A percentile compares a stretch with the other conserved stretches of the same genome.
Conservation (phyloP, 140 eudicot genomes). For the Artemisia princeps region DNA sequence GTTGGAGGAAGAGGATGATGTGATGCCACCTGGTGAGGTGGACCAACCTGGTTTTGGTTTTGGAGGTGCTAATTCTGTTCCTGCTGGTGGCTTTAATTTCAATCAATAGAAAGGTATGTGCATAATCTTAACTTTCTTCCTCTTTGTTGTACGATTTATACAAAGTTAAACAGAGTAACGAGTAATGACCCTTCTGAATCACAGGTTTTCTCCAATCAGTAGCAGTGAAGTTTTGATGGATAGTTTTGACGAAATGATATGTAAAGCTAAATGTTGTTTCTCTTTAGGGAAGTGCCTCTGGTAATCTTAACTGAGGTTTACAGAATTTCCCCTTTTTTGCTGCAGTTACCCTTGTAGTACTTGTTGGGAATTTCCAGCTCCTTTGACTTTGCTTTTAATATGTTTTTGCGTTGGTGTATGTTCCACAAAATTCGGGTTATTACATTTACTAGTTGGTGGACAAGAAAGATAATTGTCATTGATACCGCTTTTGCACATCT, state of each 20-base stretch:
- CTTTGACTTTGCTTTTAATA: background rate
- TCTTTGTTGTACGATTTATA: background rate
- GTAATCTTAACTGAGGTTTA: constrained; percentile 20
- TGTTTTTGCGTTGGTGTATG: background rate
- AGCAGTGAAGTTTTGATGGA: constrained; percentile 22
- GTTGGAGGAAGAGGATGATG: constrained; percentile 62
- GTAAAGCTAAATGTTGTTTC: constrained; percentile 25
- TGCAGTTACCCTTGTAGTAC: constrained; percentile 14
- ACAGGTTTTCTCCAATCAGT: constrained; percentile 1
- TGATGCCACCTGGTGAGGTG: constrained; percentile 43
- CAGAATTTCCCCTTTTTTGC: constrained; percentile 16
- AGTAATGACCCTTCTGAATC: no score
- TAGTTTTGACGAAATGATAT: background rate
- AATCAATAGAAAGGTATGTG: constrained; percentile 16
- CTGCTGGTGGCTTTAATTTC: constrained; percentile 32
- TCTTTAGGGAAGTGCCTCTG: constrained; percentile 17
- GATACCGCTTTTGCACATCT: background rate
- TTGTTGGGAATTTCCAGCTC: constrained; percentile 16
- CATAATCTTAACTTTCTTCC: background rate
- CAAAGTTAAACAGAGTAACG: no score
- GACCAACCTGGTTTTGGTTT: constrained; percentile 39
- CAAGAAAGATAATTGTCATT: background rate
- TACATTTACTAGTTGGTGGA: background rate
- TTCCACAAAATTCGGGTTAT: background rate
- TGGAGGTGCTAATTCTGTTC: constrained; percentile 31